These are phyloP conservation scores for Schoenoplectus tabernaemontani DNA, from an alignment of 202 grass and related monocot species.

Conservation along the genomic window DNA sequence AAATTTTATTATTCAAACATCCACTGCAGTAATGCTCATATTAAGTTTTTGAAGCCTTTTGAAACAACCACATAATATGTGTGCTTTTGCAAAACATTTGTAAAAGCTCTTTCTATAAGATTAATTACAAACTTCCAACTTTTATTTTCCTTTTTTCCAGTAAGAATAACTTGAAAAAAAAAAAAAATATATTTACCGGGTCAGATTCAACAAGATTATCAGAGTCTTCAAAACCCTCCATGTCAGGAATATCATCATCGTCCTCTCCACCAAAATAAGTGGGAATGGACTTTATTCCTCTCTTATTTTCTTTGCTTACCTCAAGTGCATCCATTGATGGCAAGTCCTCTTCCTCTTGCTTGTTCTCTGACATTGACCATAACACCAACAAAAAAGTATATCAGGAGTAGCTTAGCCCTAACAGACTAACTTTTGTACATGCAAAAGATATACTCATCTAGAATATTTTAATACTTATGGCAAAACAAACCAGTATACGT, in stretches of 20 bases:
- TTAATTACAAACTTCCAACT: neutral
- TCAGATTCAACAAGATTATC: conserved; percentile 46
- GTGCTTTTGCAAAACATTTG: neutral
- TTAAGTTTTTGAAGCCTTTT: neutral
- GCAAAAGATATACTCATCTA: neutral
- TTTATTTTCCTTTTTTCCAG: neutral
- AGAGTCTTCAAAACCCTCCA: conserved; percentile 60
- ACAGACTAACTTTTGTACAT: neutral
- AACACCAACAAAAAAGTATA: neutral
- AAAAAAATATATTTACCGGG: conserved; percentile 31
- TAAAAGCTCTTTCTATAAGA: neutral
- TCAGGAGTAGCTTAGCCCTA: neutral
- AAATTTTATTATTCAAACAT: neutral
- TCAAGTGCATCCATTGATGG: conserved; percentile 78
- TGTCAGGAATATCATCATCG: conserved; percentile 96
- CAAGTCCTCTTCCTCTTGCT: conserved; percentile 62
- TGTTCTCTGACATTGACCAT: conserved; percentile 40
- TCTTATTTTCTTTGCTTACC: conserved; percentile 44
- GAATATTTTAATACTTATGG: neutral
- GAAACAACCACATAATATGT: neutral
- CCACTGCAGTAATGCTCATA: neutral
- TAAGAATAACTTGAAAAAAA: neutral
- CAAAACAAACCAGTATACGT: neutral
- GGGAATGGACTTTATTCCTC: conserved; percentile 61
- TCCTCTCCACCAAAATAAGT: conserved; percentile 72